Conservation (phyloP, 257 asterid species). For the Anisodus tanguticus region DNA sequence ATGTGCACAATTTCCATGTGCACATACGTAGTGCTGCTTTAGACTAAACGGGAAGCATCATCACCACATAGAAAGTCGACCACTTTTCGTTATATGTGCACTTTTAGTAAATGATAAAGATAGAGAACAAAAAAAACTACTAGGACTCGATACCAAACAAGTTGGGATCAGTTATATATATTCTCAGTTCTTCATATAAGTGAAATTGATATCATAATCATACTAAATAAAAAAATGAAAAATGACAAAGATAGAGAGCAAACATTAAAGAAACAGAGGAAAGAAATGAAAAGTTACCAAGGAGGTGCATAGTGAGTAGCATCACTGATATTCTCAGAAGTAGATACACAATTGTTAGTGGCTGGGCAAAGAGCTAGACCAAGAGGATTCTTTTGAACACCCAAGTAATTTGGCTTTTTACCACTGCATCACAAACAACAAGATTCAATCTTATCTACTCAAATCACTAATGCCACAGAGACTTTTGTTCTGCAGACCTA, state of each 20-base stretch:
- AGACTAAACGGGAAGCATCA: conserved; percentile 22
- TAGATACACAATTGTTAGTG: conserved; percentile 84
- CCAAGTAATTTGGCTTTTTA: conserved; percentile 79
- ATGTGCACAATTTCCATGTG: conserved; percentile 24
- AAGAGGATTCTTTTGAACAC: conserved; percentile 80
- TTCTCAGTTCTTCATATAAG: neutral
- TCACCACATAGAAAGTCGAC: neutral
- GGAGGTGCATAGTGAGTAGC: conserved; percentile 89
- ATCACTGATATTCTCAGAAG: conserved; percentile 83
- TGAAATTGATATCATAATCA: neutral
- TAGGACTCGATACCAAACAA: too few relatives aligned
- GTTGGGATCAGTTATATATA: too few relatives aligned
- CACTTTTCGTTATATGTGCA: neutral
- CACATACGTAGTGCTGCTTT: neutral
- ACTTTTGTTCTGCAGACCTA: neutral
- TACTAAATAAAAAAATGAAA: too few relatives aligned
- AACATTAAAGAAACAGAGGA: neutral
- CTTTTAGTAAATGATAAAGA: neutral
- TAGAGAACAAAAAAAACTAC: neutral
- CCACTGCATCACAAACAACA: conserved; percentile 59
- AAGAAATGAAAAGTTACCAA: conserved; percentile 51
- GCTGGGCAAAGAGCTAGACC: conserved; percentile 95
- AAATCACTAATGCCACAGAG: neutral
- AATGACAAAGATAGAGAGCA: too few relatives aligned
- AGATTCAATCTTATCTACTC: conserved; percentile 25